These are phyloP conservation scores for Apiotrichum siamense DNA, from an alignment of 1,284 basidiomycete genomes.

Conservation along the genomic window DNA sequence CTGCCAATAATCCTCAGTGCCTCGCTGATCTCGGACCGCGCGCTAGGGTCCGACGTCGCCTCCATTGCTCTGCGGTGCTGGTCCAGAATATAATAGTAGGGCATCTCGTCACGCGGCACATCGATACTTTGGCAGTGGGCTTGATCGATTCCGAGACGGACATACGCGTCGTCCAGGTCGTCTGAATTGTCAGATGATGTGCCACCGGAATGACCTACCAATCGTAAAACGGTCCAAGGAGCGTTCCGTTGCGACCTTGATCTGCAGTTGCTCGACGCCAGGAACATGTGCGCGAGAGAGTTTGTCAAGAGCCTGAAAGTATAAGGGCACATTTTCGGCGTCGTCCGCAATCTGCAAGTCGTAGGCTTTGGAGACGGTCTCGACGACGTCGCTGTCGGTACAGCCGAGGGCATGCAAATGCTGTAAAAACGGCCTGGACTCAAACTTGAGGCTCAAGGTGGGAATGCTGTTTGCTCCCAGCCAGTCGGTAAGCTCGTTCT, in stretches of 20 bases:
- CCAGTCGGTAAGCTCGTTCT: conserved; percentile 10
- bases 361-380: conserved; percentile 31
- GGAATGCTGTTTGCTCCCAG: conserved; percentile 11
- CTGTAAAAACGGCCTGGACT: background rate
- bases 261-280: conserved; percentile 24
- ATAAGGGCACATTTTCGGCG: conserved; percentile 9
- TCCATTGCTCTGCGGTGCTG: conserved; percentile 30
- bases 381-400: conserved; percentile 18
- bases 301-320: conserved; percentile 31
- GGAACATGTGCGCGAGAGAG: conserved; percentile 19
- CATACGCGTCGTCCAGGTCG: conserved; percentile 34
- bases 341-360: conserved; percentile 32
- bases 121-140: conserved; percentile 23
- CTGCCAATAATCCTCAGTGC: conserved; percentile 33
- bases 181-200: conserved; percentile 22
- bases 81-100: conserved; percentile 29
- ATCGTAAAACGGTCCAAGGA: conserved; percentile 31
- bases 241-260: conserved; percentile 33
- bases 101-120: conserved; percentile 26
- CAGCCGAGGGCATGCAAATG: conserved; percentile 25
- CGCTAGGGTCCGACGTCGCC: conserved; percentile 10
- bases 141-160: conserved; percentile 25
- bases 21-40: conserved; percentile 16
- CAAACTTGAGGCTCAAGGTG: conserved; percentile 2
- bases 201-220: conserved; percentile 12